phyloP scores from a whole-genome alignment of 768 basidiomycete genomes.

The Trametes cingulata region DNA sequence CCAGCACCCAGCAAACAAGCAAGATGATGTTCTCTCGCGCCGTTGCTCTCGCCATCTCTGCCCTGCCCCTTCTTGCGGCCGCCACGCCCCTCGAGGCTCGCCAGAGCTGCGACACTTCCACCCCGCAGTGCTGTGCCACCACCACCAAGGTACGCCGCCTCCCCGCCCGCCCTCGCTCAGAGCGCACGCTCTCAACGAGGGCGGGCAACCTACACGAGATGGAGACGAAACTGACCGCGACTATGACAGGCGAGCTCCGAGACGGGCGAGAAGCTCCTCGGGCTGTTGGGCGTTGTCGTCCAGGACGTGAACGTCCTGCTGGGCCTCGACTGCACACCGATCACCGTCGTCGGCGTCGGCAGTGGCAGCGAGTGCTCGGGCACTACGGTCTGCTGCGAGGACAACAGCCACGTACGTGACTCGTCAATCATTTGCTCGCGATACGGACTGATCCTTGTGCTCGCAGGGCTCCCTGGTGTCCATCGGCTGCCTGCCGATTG shows the following conservation, averaged over 20 bases:
- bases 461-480: neutral
- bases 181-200: neutral
- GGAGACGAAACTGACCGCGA: neutral
- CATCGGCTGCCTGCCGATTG: constrained; percentile 9
- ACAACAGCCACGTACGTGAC: constrained; percentile 8
- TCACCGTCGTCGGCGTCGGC: constrained; percentile 20
- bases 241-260: neutral
- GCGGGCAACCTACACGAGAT: too few species aligned
- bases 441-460: neutral
- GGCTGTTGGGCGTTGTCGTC: constrained; percentile 20
- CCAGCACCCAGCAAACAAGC: neutral
- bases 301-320: constrained; percentile 20
- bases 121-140: constrained; percentile 1
- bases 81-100: constrained; percentile 11
- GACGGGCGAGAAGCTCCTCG: neutral
- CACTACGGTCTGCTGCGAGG: constrained; percentile 12
- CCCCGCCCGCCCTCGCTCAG: neutral
- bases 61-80: constrained; percentile 11
- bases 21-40: neutral
- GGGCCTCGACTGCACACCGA: constrained; percentile 23
- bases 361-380: neutral
- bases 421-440: neutral
- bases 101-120: neutral
- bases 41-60: neutral
- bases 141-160: neutral